Evolutionary conservation across 176 grass and related monocot species (phyloP).

Genomic region (Guadua angustifolia): DNA sequence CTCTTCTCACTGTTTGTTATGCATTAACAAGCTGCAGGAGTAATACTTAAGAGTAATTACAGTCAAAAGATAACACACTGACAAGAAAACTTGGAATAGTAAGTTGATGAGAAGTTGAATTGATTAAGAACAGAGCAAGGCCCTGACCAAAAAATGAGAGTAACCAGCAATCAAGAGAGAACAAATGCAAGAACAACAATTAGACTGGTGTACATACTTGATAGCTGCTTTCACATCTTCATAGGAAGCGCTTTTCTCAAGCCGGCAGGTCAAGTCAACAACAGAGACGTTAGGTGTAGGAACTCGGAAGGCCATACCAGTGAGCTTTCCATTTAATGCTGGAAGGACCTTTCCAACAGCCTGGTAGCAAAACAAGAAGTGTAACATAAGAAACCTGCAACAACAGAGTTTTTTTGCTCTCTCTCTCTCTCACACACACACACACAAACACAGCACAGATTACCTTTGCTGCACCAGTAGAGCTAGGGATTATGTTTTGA

Average conservation of each 20-base stretch:
- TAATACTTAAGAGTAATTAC: neutral
- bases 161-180: slow-evolving; percentile 15
- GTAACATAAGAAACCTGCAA: slow-evolving; percentile 20
- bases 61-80: neutral
- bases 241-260: slow-evolving; percentile 77
- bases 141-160: neutral
- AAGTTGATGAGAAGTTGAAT: slow-evolving; percentile 11
- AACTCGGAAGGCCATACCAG: slow-evolving; percentile 88
- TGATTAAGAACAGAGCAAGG: slow-evolving; percentile 11
- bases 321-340: slow-evolving; percentile 74
- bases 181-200: slow-evolving; percentile 14
- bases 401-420: neutral
- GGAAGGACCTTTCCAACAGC: slow-evolving; percentile 88
- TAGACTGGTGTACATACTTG: slow-evolving; percentile 55
- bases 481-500: slow-evolving; percentile 88
- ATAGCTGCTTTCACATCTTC: slow-evolving; percentile 87
- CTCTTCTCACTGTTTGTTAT: neutral
- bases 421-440: neutral
- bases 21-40: neutral
- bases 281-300: slow-evolving; percentile 82
- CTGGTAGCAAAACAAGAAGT: slow-evolving; percentile 40
- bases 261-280: slow-evolving; percentile 76
- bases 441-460: slow-evolving; percentile 25
- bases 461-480: slow-evolving; percentile 84
- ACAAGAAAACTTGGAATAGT: neutral